Conservation (phyloP, 495 filamentous ascomycete genomes). For the Platismatia glauca region DNA sequence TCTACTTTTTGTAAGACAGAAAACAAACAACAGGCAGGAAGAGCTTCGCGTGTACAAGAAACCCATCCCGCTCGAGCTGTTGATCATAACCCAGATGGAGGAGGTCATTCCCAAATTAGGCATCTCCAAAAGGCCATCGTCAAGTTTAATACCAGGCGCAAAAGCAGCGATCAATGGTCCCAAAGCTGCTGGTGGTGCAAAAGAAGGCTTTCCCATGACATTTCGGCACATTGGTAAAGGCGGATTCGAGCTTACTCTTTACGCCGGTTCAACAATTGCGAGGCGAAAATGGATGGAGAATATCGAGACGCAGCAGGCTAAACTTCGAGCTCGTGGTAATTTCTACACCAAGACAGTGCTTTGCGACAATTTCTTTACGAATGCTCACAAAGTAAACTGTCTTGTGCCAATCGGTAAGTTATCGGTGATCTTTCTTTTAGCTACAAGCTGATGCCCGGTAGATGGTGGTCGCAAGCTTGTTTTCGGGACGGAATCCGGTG, state of each 20-base stretch:
- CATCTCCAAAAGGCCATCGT: conserved; percentile 77
- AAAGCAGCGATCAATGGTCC: conserved; percentile 43
- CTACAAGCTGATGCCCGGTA: conserved; percentile 33
- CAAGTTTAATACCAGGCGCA: conserved; percentile 71
- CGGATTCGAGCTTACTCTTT: conserved; percentile 89
- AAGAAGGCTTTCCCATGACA: conserved; percentile 91
- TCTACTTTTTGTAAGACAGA: conserved; percentile 77
- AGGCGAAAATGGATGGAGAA: conserved; percentile 92
- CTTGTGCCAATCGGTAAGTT: conserved; percentile 75
- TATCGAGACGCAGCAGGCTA: conserved; percentile 82
- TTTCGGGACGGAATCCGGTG: conserved; percentile 85
- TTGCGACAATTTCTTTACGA: conserved; percentile 74
- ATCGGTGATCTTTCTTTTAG: background rate
- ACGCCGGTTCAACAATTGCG: conserved; percentile 67
- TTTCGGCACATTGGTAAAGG: conserved; percentile 96
- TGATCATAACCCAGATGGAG: conserved; percentile 94
- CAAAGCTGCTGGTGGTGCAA: conserved; percentile 34
- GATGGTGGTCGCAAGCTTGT: conserved; percentile 94
- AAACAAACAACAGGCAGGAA: conserved; percentile 84
- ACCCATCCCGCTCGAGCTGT: conserved; percentile 89
- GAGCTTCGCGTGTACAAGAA: conserved; percentile 90
- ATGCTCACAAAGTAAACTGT: conserved; percentile 79
- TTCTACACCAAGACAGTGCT: conserved; percentile 88
- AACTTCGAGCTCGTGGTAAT: conserved; percentile 75
- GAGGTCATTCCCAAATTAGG: conserved; percentile 78